Evolutionary conservation across 2,329 filamentous ascomycete genomes (phyloP).

Genomic region (Purpureocillium lavendulum): DNA sequence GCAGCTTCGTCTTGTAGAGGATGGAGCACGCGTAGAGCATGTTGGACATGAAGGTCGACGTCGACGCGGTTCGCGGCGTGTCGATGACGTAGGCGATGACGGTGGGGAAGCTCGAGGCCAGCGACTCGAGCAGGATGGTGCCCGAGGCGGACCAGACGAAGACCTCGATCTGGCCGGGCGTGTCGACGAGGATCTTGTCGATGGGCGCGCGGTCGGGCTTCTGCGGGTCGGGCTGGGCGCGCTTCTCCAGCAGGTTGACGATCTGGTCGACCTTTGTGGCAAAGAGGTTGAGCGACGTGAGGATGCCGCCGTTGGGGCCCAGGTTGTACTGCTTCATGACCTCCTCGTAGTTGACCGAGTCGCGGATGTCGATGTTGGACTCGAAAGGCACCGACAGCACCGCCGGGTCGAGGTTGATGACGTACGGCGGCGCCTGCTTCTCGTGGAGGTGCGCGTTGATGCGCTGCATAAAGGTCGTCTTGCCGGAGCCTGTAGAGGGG

Average conservation of each 20-base stretch:
- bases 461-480: constrained; percentile 99
- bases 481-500: constrained; percentile 67
- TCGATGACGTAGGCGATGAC: constrained; percentile 97
- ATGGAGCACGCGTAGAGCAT: constrained; percentile 99
- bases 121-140: constrained; percentile 83
- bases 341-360: constrained; percentile 98
- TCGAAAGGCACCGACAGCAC: constrained; percentile 92
- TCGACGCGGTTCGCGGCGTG: constrained; percentile 85
- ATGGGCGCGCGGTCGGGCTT: constrained; percentile 56
- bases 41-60: constrained; percentile 98
- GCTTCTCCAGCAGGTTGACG: constrained; percentile 80
- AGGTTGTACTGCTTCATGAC: constrained; percentile 99
- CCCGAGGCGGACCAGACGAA: constrained; percentile 98
- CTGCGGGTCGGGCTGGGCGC: constrained; percentile 56
- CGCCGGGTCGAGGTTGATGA: constrained; percentile 94
- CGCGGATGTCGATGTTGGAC: constrained; percentile 96
- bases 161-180: constrained; percentile 95
- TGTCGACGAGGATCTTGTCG: constrained; percentile 85
- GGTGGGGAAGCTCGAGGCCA: constrained; percentile 91
- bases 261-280: constrained; percentile 98
- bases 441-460: constrained; percentile 89
- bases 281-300: constrained; percentile 93
- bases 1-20: constrained; percentile 95
- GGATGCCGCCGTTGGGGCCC: constrained; percentile 91
- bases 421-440: constrained; percentile 76